Conservation (phyloP, 805 yeast species). For the Clavispora fructus region DNA sequence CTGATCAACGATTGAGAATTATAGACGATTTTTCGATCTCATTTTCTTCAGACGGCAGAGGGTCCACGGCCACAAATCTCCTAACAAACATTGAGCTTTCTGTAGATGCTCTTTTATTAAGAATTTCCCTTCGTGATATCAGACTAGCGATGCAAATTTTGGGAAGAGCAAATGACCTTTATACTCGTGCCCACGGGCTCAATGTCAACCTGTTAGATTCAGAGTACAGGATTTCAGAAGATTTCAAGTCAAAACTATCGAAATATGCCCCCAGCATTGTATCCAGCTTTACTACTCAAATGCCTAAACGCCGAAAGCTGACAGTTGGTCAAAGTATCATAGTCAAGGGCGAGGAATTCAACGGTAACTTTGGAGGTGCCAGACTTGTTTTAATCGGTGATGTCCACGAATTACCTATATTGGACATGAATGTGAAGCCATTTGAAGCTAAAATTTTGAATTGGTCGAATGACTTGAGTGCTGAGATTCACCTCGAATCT, state of each 20-base stretch:
- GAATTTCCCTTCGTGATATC: slow-evolving; percentile 85
- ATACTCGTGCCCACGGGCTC: slow-evolving; percentile 21
- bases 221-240: slow-evolving; percentile 49
- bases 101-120: slow-evolving; percentile 72
- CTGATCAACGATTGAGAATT: slow-evolving; percentile 61
- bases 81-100: slow-evolving; percentile 64
- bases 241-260: slow-evolving; percentile 54
- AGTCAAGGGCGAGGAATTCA: slow-evolving; percentile 64
- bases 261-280: slow-evolving; percentile 66
- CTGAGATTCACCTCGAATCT: slow-evolving; percentile 59
- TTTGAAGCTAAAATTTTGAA: slow-evolving; percentile 65
- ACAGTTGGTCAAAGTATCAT: slow-evolving; percentile 27
- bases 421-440: slow-evolving; percentile 70
- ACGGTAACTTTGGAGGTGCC: slow-evolving; percentile 65
- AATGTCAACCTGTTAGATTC: slow-evolving; percentile 13
- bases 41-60: slow-evolving; percentile 65
- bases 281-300: slow-evolving; percentile 43
- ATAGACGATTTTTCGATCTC: slow-evolving; percentile 86
- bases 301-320: not conserved
- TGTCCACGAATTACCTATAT: slow-evolving; percentile 82
- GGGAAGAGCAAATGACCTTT: slow-evolving; percentile 61
- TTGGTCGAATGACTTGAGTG: slow-evolving; percentile 82
- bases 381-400: slow-evolving; percentile 84
- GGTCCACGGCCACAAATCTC: slow-evolving; percentile 52
- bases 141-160: slow-evolving; percentile 70